phyloP scores from a whole-genome alignment of 257 asterid species.

The Gardenia jasminoides region DNA sequence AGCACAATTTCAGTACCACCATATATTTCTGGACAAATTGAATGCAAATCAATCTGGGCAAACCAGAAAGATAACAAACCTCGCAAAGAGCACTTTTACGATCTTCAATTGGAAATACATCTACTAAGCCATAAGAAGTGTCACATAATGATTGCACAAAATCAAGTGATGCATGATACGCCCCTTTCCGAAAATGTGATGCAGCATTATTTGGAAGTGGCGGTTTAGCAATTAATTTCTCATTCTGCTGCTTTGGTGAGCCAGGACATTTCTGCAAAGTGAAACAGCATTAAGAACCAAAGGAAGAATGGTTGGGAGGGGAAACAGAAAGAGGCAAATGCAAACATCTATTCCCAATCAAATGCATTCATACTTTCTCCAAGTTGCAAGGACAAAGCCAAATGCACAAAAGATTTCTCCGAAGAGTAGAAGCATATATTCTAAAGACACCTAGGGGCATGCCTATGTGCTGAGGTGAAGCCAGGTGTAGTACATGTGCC shows the following conservation, averaged over 20 bases:
- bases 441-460: neutral
- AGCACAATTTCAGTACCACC: slow-evolving; percentile 28
- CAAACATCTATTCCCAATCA: neutral
- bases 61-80: slow-evolving; percentile 42
- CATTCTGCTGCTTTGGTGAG: slow-evolving; percentile 69
- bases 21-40: slow-evolving; percentile 7
- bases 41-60: slow-evolving; percentile 13
- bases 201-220: slow-evolving; percentile 81
- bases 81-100: slow-evolving; percentile 89
- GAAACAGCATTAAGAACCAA: slow-evolving; percentile 25
- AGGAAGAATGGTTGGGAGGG: slow-evolving; percentile 3
- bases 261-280: slow-evolving; percentile 71
- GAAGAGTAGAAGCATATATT: neutral
- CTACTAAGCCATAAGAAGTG: slow-evolving; percentile 92
- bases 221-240: slow-evolving; percentile 67
- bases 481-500: neutral
- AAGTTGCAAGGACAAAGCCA: neutral
- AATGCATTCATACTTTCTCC: neutral
- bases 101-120: slow-evolving; percentile 90
- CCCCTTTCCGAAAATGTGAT: slow-evolving; percentile 85
- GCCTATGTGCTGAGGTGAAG: neutral
- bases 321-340: neutral
- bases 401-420: neutral
- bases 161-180: slow-evolving; percentile 94
- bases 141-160: slow-evolving; percentile 89